Conservation (phyloP, 176 grass and related monocot genomes). For the Luzula sylvatica region DNA sequence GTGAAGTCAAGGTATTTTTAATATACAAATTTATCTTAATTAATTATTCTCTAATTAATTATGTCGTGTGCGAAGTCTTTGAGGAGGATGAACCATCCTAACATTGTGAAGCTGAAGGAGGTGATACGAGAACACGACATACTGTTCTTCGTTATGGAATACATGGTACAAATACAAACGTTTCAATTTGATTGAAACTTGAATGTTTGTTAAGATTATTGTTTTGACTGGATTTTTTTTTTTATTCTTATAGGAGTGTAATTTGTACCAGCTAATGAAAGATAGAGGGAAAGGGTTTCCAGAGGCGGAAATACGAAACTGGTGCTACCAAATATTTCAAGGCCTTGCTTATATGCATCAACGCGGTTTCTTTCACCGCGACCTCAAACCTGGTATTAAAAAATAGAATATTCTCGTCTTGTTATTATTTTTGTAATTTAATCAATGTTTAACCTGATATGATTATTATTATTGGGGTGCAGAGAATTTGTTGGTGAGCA, state of each 20-base stretch:
- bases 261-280: slow-evolving; percentile 99
- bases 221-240: not conserved
- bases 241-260: slow-evolving; percentile 21
- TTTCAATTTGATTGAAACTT: not conserved
- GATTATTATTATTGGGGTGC: slow-evolving; percentile 5
- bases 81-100: slow-evolving; percentile 91
- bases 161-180: slow-evolving; percentile 54
- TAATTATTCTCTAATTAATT: slow-evolving; percentile 16
- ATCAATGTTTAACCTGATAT: not conserved
- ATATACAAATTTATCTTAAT: slow-evolving; percentile 4
- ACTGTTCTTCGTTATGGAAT: slow-evolving; percentile 93
- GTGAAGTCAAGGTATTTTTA: slow-evolving; percentile 84
- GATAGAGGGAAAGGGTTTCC: slow-evolving; percentile 72
- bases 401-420: not conserved
- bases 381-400: slow-evolving; percentile 75
- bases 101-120: slow-evolving; percentile 98
- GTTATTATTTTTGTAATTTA: not conserved
- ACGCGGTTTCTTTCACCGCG: slow-evolving; percentile 96
- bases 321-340: slow-evolving; percentile 98
- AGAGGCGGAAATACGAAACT: slow-evolving; percentile 77
- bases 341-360: slow-evolving; percentile 98
- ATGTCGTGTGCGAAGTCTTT: slow-evolving; percentile 41
- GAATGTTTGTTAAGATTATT: not conserved
- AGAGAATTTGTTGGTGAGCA: slow-evolving; percentile 97
- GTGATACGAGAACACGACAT: slow-evolving; percentile 87